Evolutionary conservation across 2,329 filamentous ascomycete genomes (phyloP).

Genomic region (Fusarium chuoi): DNA sequence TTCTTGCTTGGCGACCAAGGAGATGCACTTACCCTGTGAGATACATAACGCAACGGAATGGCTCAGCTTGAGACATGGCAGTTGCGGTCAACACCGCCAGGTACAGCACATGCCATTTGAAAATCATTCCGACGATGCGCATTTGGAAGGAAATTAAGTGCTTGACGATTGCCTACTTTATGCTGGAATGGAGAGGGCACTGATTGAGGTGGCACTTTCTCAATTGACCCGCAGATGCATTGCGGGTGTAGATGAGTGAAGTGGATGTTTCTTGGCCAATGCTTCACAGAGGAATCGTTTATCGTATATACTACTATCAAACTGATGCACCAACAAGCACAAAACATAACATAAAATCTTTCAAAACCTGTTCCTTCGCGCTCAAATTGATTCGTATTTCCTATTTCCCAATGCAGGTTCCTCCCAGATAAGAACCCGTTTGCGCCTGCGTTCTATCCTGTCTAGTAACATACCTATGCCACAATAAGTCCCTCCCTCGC

Average conservation of each 20-base stretch:
- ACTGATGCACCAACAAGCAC: not conserved
- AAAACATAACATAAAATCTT: too few species aligned
- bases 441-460: constrained; percentile 19
- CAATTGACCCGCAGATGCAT: not conserved
- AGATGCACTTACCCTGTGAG: constrained; percentile 55
- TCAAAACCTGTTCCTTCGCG: accelerated
- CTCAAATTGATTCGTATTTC: not conserved
- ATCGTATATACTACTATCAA: not conserved
- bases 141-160: not conserved
- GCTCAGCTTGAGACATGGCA: not conserved
- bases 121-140: not conserved
- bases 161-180: not conserved
- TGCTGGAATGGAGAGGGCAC: not conserved
- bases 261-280: not conserved
- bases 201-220: not conserved
- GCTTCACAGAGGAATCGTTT: not conserved
- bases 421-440: not conserved
- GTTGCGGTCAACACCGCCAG: not conserved
- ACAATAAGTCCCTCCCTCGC: not conserved
- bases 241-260: not conserved
- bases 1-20: not conserved
- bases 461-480: constrained; percentile 21
- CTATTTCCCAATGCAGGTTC: not conserved
- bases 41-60: constrained; percentile 57
- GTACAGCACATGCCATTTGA: constrained; percentile 1